Evolutionary conservation across 2,329 filamentous ascomycete genomes (phyloP).

Genomic region (Tolypocladium inflatum): DNA sequence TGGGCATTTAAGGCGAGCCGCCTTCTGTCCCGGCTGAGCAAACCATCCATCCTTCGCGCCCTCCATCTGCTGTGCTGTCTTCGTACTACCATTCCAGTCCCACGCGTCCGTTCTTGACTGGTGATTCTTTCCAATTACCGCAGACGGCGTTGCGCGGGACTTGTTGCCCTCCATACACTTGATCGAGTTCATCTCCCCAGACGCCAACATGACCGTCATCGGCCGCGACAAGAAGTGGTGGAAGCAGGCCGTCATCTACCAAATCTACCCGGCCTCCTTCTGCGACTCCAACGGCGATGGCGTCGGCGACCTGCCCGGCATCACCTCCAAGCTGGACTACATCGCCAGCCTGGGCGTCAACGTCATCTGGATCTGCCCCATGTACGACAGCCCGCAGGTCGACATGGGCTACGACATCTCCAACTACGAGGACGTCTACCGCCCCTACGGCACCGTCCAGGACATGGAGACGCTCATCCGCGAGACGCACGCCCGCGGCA

Average conservation of each 20-base stretch:
- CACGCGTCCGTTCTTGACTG: not conserved
- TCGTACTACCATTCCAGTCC: too few species aligned
- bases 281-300: constrained; percentile 49
- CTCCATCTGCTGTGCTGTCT: not conserved
- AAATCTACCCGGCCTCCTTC: constrained; percentile 51
- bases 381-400: constrained; percentile 53
- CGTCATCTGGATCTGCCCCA: constrained; percentile 58
- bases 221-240: constrained; percentile 32
- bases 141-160: not conserved
- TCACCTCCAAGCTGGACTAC: constrained; percentile 53
- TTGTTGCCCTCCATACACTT: not conserved
- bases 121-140: not conserved
- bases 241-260: constrained; percentile 49
- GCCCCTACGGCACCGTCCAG: constrained; percentile 55
- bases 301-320: constrained; percentile 53
- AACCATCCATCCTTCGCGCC: not conserved
- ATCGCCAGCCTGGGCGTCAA: constrained; percentile 51
- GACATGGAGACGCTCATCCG: constrained; percentile 56
- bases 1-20: not conserved
- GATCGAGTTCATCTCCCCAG: not conserved
- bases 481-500: constrained; percentile 50
- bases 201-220: constrained; percentile 13
- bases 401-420: constrained; percentile 66
- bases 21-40: not conserved
- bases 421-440: constrained; percentile 57